phyloP scores from a whole-genome alignment of 768 basidiomycete species.

The Russula ochroleuca region DNA sequence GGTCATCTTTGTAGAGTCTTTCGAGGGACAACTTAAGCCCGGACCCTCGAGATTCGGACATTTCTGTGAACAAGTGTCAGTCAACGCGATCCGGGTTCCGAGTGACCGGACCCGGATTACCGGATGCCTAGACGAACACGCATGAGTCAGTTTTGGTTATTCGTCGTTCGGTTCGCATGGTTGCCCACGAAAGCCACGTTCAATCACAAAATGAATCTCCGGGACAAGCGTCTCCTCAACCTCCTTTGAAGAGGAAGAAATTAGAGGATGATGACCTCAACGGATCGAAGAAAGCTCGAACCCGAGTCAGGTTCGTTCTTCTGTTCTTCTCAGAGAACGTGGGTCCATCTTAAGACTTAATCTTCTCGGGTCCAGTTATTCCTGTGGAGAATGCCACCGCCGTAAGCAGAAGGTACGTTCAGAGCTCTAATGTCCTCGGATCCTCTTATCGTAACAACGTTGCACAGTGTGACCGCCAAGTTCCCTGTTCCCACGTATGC shows the following conservation, averaged over 20 bases:
- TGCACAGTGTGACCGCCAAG: conserved; percentile 74
- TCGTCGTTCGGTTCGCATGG: neutral
- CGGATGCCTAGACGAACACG: neutral
- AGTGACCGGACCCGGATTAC: neutral
- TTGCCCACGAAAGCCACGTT: conserved; percentile 5
- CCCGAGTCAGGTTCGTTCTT: conserved; percentile 63
- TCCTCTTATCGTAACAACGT: conserved; percentile 22
- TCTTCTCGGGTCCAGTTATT: conserved; percentile 49
- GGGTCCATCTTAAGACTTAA: neutral
- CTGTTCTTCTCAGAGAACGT: neutral
- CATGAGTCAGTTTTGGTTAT: neutral
- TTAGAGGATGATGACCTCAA: conserved; percentile 45
- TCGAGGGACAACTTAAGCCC: conserved; percentile 65
- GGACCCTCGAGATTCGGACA: conserved; percentile 24
- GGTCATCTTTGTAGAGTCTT: conserved; percentile 76
- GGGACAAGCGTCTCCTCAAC: conserved; percentile 18
- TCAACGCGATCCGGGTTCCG: neutral
- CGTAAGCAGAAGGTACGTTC: conserved; percentile 74
- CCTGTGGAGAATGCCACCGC: conserved; percentile 84
- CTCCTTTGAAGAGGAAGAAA: conserved; percentile 56
- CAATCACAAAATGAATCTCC: conserved; percentile 16
- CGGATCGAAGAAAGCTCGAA: conserved; percentile 59
- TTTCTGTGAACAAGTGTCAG: neutral
- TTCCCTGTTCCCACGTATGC: conserved; percentile 78
- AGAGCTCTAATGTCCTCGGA: conserved; percentile 11